Evolutionary conservation across 2,329 filamentous ascomycete species (phyloP).

Genomic region (Mariannaea elegans): DNA sequence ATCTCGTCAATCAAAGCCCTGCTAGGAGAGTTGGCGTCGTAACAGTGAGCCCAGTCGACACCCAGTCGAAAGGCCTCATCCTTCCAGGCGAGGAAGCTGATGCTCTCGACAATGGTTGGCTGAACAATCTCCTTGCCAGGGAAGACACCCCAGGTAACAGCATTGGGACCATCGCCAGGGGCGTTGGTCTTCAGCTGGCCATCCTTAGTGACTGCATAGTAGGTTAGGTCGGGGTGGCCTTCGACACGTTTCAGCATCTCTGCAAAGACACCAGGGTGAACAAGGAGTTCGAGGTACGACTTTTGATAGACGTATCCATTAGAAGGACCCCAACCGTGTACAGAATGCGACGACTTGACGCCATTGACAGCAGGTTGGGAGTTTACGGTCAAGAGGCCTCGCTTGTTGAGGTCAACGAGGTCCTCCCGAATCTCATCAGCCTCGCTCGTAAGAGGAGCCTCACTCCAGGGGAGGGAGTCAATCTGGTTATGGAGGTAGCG

Average conservation of each 20-base stretch:
- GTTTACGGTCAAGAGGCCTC: slow-evolving; percentile 94
- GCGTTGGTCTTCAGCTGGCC: slow-evolving; percentile 88
- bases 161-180: slow-evolving; percentile 87
- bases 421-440: slow-evolving; percentile 80
- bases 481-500: slow-evolving; percentile 84
- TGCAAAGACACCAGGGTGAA: slow-evolving; percentile 80
- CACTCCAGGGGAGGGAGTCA: slow-evolving; percentile 91
- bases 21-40: slow-evolving; percentile 78
- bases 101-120: slow-evolving; percentile 97
- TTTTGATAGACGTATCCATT: slow-evolving; percentile 99
- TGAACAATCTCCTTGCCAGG: slow-evolving; percentile 99
- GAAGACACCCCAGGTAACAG: slow-evolving; percentile 99
- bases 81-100: slow-evolving; percentile 98
- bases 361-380: slow-evolving; percentile 96
- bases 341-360: slow-evolving; percentile 83
- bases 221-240: slow-evolving; percentile 83
- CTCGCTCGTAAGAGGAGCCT: slow-evolving; percentile 84
- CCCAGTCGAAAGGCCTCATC: slow-evolving; percentile 96
- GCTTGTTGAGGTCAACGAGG: slow-evolving; percentile 82
- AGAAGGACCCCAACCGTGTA: slow-evolving; percentile 92
- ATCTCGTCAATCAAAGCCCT: slow-evolving; percentile 81
- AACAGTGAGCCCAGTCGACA: slow-evolving; percentile 93
- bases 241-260: slow-evolving; percentile 83
- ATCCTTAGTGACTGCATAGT: slow-evolving; percentile 89
- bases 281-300: slow-evolving; percentile 91